These are phyloP conservation scores for Jatropha podagrica DNA, from an alignment of 441 rosid genomes.

Conservation along the genomic window DNA sequence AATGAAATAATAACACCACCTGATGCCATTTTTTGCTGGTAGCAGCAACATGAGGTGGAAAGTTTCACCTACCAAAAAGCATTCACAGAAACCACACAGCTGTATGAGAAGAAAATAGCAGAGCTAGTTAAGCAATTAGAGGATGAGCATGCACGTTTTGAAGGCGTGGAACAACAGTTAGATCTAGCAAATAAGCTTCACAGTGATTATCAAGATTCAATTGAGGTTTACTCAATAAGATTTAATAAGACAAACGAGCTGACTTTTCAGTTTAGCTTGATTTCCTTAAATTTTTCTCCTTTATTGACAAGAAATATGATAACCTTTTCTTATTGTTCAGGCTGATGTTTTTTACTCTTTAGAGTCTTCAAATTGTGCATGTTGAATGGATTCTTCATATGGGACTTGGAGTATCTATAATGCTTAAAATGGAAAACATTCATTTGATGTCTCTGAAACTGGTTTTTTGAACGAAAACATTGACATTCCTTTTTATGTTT, in stretches of 20 bases:
- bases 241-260: neutral
- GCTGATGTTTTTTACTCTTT: neutral
- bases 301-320: neutral
- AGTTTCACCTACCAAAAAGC: constrained; percentile 63
- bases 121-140: constrained; percentile 61
- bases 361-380: neutral
- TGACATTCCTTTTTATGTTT: no score
- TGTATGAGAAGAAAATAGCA: constrained; percentile 65
- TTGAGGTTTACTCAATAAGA: constrained; percentile 49
- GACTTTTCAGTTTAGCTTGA: neutral
- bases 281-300: neutral
- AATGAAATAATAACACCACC: neutral
- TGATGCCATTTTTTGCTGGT: constrained; percentile 25
- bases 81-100: constrained; percentile 64
- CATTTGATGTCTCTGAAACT: no score
- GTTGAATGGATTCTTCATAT: neutral
- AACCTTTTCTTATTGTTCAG: neutral
- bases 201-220: constrained; percentile 49
- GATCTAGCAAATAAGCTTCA: constrained; percentile 45
- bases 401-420: neutral
- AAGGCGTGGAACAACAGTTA: constrained; percentile 54
- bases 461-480: no score
- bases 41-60: constrained; percentile 60
- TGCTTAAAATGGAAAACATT: neutral
- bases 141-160: constrained; percentile 48